Percentiles rank a stretch among this genome's conserved stretches.
Evolutionary conservation across 345 rosid species (phyloP).

Genomic region (Dovyalis caffra): DNA sequence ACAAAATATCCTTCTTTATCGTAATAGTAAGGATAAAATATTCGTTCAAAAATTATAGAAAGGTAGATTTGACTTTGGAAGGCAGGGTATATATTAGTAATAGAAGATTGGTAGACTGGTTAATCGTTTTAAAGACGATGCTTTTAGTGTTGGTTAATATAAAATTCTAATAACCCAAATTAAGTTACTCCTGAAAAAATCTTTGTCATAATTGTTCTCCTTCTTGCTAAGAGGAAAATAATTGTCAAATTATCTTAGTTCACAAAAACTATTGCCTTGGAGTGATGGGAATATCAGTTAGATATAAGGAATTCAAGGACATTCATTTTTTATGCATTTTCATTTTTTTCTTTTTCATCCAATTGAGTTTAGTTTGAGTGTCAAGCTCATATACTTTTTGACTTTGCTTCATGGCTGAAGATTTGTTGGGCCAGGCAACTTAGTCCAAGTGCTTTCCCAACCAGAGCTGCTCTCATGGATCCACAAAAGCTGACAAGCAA

Average conservation of each 20-base stretch:
- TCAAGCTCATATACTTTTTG: no score
- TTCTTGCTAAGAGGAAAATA: neutral
- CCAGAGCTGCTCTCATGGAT: no score
- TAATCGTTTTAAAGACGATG: no score
- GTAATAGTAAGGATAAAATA: neutral
- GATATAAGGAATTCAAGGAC: neutral
- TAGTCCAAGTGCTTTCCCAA: no score
- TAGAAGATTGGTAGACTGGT: neutral
- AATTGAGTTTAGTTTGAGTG: no score
- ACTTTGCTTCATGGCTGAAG: no score
- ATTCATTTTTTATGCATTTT: neutral
- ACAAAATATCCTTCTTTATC: no score
- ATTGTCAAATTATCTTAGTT: neutral
- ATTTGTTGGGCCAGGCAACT: no score
- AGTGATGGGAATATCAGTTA: neutral
- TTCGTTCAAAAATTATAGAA: conserved; percentile 17
- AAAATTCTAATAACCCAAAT: neutral
- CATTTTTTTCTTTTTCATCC: no score
- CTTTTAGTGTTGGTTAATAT: neutral
- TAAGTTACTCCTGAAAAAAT: neutral
- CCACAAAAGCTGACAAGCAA: no score
- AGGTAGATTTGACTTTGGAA: conserved; percentile 11
- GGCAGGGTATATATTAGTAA: neutral
- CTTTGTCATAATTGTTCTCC: neutral
- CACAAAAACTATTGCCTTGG: no score